These are phyloP conservation scores for Venturia aucupariae DNA, from an alignment of 2,329 filamentous ascomycete species.

Conservation along the genomic window DNA sequence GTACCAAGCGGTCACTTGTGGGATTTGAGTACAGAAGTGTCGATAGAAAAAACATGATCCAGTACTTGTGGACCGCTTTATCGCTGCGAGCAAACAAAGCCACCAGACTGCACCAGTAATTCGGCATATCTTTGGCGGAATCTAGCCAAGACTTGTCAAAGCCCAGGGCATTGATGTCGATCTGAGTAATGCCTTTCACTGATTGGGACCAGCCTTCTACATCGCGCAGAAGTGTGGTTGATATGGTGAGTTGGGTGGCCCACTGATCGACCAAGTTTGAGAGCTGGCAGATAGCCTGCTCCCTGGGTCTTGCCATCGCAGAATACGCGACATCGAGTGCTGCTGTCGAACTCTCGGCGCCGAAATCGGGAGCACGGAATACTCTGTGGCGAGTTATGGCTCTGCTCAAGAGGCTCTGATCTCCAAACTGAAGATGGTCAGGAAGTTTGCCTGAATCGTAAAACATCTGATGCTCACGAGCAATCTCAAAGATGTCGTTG, in stretches of 20 bases:
- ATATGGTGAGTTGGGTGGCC: neutral
- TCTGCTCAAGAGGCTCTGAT: neutral
- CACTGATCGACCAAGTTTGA: neutral
- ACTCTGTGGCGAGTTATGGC: neutral
- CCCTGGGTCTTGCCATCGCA: neutral
- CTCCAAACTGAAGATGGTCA: neutral
- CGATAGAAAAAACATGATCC: neutral
- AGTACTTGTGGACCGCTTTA: neutral
- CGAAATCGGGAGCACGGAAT: neutral
- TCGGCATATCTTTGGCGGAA: neutral
- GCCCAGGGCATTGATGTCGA: neutral
- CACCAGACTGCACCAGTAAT: conserved; percentile 24
- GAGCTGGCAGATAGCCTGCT: neutral
- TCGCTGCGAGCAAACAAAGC: neutral
- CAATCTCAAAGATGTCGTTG: neutral
- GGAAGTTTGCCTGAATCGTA: neutral
- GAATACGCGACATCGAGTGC: neutral
- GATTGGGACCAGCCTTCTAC: neutral
- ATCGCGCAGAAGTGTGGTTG: neutral
- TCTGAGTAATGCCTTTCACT: neutral
- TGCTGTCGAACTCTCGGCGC: neutral
- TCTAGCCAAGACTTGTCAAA: neutral
- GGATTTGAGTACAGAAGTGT: neutral
- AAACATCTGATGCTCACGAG: neutral
- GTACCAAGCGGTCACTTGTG: neutral